Evolutionary conservation across 164 flowering plant species (phyloP), one percentile per base, ranked within the genome.

Genomic region (Paratinospora sagittata): DNA sequence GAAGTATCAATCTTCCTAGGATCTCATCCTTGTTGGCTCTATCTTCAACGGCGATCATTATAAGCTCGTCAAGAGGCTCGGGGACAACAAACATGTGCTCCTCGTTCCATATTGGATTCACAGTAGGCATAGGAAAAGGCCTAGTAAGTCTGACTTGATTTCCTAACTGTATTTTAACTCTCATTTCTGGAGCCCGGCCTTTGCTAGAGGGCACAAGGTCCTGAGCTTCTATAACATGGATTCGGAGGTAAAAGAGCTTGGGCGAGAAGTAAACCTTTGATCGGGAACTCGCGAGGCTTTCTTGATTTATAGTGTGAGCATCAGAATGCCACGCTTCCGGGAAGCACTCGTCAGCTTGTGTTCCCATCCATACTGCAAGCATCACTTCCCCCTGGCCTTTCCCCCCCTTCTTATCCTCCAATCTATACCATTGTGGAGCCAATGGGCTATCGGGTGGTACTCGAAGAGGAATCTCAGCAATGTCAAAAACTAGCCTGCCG

Each of bases 311-410:
- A 33, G 76, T 70, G 70, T 84, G 89, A 2, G 97, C 93, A 72
- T 91, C 97, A 6, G 92, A 85, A 26, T 91, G 98, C 93, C 94
- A 84, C 0, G 98, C 93, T 21, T 83, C 88, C 0, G 97, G 87
- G 71, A 88, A 93, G 0, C 85, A 80, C 72, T 93, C 97, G 66
- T 93, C 98, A 6, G 97, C 98, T 75, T 93, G 98, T 6, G 98
- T 93, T n/a, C 98, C 98, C 78, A 85, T 82, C 98, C 98, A 93
- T 3, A 93, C 90, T 0, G 93, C 93, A 8, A 91, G 85, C 98
- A 93, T 93, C 19, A 93, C 62, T 76, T 92, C 98, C 39, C 98
- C 98, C 0, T 41, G 57, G 1, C 57, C 72, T 77, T 83, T 86
- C 10, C 64, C 81, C 36, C 98, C 92, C 10, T 75, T 83, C 81